Evolutionary conservation across 768 basidiomycete genomes (phyloP).

Genomic region (Agaricus bisporus): DNA sequence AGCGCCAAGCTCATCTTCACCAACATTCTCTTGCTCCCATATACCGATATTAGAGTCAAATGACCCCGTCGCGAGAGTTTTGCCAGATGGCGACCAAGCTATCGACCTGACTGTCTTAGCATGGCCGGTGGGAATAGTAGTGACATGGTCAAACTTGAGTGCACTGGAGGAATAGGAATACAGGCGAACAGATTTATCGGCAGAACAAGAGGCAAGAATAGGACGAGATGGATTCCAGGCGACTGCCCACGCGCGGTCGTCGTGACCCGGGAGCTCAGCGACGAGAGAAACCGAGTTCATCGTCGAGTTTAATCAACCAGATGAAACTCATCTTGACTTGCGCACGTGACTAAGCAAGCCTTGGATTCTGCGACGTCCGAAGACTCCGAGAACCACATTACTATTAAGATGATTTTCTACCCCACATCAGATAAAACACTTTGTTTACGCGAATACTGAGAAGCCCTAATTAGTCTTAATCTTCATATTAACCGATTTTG

Average conservation of each 20-base stretch:
- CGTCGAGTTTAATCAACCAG: neutral
- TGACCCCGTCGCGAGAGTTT: constrained; percentile 82
- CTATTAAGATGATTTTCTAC: no score
- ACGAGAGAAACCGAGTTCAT: neutral
- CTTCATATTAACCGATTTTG: constrained; percentile 83
- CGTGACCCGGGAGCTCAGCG: constrained; percentile 46
- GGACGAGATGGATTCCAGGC: constrained; percentile 85
- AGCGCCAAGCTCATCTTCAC: constrained; percentile 21
- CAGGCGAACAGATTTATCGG: constrained; percentile 87
- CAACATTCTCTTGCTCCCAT: constrained; percentile 67
- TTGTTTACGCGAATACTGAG: no score
- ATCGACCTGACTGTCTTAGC: constrained; percentile 80
- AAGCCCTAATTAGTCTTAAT: constrained; percentile 39
- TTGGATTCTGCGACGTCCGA: no score
- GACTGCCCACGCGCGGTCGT: constrained; percentile 81
- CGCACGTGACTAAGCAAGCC: no score
- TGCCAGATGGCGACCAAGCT: constrained; percentile 87
- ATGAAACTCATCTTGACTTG: neutral
- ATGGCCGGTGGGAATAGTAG: constrained; percentile 79
- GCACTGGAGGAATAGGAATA: constrained; percentile 59
- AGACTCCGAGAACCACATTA: no score
- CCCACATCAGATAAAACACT: no score
- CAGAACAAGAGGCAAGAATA: constrained; percentile 87
- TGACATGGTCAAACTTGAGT: constrained; percentile 43
- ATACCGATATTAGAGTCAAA: constrained; percentile 91